A percentile compares a stretch with the other conserved stretches of the same genome.
Evolutionary conservation across 257 asterid genomes (phyloP).

Genomic region (Coffea canephora): DNA sequence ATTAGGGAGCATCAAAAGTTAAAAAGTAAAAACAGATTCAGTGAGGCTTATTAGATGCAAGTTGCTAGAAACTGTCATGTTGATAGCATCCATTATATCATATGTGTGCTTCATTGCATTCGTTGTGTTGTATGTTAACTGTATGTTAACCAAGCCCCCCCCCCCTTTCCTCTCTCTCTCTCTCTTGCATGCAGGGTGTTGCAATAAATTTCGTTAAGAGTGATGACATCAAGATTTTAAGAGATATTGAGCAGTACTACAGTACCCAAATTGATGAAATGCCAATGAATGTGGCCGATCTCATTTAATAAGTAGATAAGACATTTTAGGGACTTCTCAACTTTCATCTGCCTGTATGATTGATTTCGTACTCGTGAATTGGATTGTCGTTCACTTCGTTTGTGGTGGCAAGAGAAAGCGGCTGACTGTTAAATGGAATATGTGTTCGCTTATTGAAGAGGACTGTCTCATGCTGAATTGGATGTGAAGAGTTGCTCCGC

Average conservation of each 20-base stretch:
- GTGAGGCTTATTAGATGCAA: background rate
- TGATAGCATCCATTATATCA: background rate
- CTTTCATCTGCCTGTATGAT: constrained; percentile 10
- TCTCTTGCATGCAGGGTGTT: constrained; percentile 67
- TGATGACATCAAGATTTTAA: constrained; percentile 84
- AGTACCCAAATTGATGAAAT: constrained; percentile 96
- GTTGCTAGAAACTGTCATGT: background rate
- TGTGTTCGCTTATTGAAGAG: background rate
- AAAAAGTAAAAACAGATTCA: background rate
- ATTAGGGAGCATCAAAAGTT: too few relatives aligned
- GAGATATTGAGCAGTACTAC: constrained; percentile 94
- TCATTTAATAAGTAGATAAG: constrained; percentile 27
- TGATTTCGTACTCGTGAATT: background rate
- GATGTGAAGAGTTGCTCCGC: background rate
- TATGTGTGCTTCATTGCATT: too few relatives aligned
- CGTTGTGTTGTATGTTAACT: background rate
- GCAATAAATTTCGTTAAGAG: constrained; percentile 93
- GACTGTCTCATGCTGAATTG: background rate
- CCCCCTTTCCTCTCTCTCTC: background rate
- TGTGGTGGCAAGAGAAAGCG: background rate
- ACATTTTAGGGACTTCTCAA: background rate
- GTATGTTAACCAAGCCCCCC: too few relatives aligned
- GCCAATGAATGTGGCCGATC: constrained; percentile 98
- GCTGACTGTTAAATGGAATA: constrained; percentile 4
- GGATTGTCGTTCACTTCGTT: background rate